Percentiles rank a stretch among this genome's conserved stretches.
These are phyloP conservation scores for Tetrahymena thermophila DNA, from an alignment of 73 alveolate genomes.

Conservation along the genomic window DNA sequence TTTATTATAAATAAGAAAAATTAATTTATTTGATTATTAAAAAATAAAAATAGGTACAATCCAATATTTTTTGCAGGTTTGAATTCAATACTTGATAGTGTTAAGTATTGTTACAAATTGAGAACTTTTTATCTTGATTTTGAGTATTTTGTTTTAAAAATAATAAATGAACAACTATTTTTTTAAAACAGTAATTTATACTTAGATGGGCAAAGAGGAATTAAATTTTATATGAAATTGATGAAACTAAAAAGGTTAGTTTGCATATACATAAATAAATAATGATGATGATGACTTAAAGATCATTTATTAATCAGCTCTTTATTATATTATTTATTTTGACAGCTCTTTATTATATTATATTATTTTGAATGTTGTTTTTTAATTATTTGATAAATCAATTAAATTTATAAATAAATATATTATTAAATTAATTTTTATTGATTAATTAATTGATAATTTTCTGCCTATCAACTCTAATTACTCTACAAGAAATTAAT, in stretches of 20 bases:
- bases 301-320: too few relatives aligned
- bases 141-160: not conserved
- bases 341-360: too few relatives aligned
- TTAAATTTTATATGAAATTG: not conserved
- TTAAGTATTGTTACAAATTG: not conserved
- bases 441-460: too few relatives aligned
- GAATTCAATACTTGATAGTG: not conserved
- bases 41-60: not conserved
- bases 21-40: too few relatives aligned
- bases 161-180: not conserved
- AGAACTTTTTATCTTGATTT: not conserved
- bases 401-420: too few relatives aligned
- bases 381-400: too few relatives aligned
- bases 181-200: not conserved
- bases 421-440: too few relatives aligned
- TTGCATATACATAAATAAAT: not conserved
- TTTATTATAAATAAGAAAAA: too few relatives aligned
- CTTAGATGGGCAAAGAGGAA: not conserved
- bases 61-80: not conserved
- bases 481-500: too few relatives aligned
- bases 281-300: not conserved
- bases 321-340: too few relatives aligned
- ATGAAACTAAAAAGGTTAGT: not conserved
- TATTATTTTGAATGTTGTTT: too few relatives aligned
- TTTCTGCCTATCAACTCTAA: too few relatives aligned